Conservation (phyloP, 2,329 filamentous ascomycete genomes). For the Ilyonectria destructans region DNA sequence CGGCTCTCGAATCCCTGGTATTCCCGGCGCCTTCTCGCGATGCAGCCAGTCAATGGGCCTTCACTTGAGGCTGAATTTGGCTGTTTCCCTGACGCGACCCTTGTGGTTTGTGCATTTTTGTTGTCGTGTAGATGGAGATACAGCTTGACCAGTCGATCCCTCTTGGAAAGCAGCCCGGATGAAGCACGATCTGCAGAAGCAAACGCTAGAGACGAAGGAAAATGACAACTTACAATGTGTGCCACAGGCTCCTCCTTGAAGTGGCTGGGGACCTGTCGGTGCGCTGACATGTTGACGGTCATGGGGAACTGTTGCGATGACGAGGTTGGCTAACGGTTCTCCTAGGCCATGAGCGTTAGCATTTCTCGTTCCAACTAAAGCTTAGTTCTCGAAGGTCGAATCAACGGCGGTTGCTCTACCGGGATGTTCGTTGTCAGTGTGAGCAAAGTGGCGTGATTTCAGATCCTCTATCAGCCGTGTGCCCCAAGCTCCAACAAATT, state of each 20-base stretch:
- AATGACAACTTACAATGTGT: slow-evolving; percentile 49
- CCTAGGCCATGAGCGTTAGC: slow-evolving; percentile 37
- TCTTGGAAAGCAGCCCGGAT: slow-evolving; percentile 3
- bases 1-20: slow-evolving; percentile 39
- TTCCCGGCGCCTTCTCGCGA: slow-evolving; percentile 40
- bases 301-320: slow-evolving; percentile 37
- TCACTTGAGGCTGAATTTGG: slow-evolving; percentile 46
- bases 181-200: not conserved
- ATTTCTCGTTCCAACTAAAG: slow-evolving; percentile 34
- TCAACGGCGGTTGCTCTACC: slow-evolving; percentile 36
- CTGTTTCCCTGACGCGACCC: slow-evolving; percentile 36
- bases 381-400: slow-evolving; percentile 33
- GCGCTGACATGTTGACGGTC: slow-evolving; percentile 51
- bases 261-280: slow-evolving; percentile 49
- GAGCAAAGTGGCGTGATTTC: slow-evolving; percentile 45
- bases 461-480: slow-evolving; percentile 41
- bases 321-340: slow-evolving; percentile 36
- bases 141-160: slow-evolving; percentile 23
- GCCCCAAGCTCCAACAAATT: slow-evolving; percentile 40
- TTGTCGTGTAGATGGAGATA: slow-evolving; percentile 20
- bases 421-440: slow-evolving; percentile 43
- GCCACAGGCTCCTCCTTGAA: slow-evolving; percentile 52
- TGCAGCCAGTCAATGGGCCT: slow-evolving; percentile 37
- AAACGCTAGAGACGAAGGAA: slow-evolving; percentile 19
- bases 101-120: slow-evolving; percentile 33